Percentiles rank a stretch among this genome's conserved stretches.
These are phyloP conservation scores for Alnus glutinosa DNA, from an alignment of 306 rosid genomes.

Conservation along the genomic window DNA sequence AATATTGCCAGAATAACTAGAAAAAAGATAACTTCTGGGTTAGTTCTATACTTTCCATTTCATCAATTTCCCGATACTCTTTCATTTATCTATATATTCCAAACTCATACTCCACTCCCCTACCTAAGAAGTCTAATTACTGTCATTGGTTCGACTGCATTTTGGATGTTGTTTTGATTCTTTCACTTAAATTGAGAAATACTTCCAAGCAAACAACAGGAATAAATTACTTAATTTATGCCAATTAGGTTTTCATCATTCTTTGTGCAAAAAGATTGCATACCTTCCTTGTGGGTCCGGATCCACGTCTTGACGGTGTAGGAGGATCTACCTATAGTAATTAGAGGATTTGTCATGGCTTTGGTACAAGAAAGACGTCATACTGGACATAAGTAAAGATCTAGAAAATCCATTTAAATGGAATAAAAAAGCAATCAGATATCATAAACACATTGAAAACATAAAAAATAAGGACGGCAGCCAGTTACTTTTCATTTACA, in stretches of 20 bases:
- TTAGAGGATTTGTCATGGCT: slow-evolving; percentile 24
- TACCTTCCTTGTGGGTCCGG: slow-evolving; percentile 86
- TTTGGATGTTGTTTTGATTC: neutral
- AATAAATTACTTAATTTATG: slow-evolving; percentile 13
- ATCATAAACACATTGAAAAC: neutral
- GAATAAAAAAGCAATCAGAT: slow-evolving; percentile 15
- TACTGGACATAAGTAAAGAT: slow-evolving; percentile 6
- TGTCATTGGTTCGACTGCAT: neutral
- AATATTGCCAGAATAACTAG: neutral
- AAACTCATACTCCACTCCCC: slow-evolving; percentile 3
- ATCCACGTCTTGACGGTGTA: slow-evolving; percentile 57
- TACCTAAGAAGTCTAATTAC: neutral
- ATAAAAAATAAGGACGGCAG: neutral
- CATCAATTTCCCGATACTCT: neutral
- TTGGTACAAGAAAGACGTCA: slow-evolving; percentile 11
- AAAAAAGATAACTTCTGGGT: neutral
- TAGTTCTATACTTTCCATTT: neutral
- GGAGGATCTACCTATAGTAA: slow-evolving; percentile 70
- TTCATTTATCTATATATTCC: neutral
- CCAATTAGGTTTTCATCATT: slow-evolving; percentile 11
- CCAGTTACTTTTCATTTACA: neutral
- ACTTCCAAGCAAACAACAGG: slow-evolving; percentile 19
- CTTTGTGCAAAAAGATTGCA: slow-evolving; percentile 13
- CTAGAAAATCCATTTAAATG: slow-evolving; percentile 15
- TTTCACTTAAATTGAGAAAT: neutral